A percentile compares a stretch with the other conserved stretches of the same genome.
These are phyloP conservation scores for Paecilomyces formosus DNA, from an alignment of 2,329 filamentous ascomycete genomes.

Conservation along the genomic window DNA sequence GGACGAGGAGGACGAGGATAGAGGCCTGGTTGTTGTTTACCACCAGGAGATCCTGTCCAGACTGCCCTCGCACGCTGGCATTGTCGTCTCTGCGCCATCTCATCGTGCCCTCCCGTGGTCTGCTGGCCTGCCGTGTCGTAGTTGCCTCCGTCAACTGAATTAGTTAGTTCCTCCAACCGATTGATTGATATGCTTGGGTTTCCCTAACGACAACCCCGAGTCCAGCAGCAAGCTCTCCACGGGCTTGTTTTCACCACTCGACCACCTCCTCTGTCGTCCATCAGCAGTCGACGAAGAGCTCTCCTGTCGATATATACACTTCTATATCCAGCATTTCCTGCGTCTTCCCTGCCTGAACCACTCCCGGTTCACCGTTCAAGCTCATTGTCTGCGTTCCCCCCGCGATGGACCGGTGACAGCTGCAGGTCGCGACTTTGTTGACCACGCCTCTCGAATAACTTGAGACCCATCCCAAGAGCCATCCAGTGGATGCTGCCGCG, in stretches of 20 bases:
- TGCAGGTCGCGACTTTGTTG: constrained; percentile 29
- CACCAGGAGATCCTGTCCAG: background rate
- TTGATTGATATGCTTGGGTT: background rate
- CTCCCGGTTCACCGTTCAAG: background rate
- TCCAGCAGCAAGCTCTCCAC: background rate
- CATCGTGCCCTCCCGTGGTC: background rate
- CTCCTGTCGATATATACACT: background rate
- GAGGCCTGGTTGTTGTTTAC: background rate
- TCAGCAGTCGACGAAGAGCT: background rate
- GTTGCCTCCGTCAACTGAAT: background rate
- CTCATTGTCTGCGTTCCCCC: constrained; percentile 13
- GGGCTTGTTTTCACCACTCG: background rate
- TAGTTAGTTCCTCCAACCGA: background rate
- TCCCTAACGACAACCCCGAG: constrained; percentile 2
- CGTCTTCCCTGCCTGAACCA: background rate
- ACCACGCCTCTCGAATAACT: constrained; percentile 18
- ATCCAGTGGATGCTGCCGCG: constrained; percentile 15
- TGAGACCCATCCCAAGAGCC: background rate
- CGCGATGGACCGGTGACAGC: constrained; percentile 33
- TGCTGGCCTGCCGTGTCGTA: background rate
- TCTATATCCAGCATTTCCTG: background rate
- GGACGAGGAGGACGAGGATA: background rate
- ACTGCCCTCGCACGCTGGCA: background rate
- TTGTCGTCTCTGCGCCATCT: background rate
- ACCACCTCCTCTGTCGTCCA: background rate